Base-by-base conservation (phyloP, 2,329 filamentous ascomycete genomes). In the Fusarium liriodendri region DNA sequence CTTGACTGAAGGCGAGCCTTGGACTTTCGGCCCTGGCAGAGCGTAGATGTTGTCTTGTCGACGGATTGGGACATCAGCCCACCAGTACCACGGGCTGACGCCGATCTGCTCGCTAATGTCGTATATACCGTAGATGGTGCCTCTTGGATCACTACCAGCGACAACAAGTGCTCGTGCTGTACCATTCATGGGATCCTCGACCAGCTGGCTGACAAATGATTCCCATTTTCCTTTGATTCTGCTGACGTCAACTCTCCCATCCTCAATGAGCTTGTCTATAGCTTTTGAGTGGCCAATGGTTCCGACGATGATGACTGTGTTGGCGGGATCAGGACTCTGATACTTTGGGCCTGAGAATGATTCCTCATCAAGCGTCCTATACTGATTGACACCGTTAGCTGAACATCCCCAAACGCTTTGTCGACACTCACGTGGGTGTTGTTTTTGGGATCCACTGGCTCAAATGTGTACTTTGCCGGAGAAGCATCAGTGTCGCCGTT, bases 161-260 rank as follows among this genome's bases (percentile, higher is more conserved):
- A 91, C 89, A 22, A 90, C 85, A 18, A 91, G 79, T 1, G 88
- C 88, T 55, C 84, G 79, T 1, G 82, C 77, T 9, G 78, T 76
- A 14, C 79, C 79, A 1, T 85, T 81, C 22, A 87, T 77, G 2
- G 88, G 88, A 29, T 86, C 80, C 6, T 85, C 75, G 1, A 90
- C 83, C 1, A 94, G 77, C 47, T 87, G 83, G 45, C 88, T 91
- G 25, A 87, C 84, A 77, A 92, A 94, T 0, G 91, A 87, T 78
- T 95, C 93, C 93, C 92, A 95, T 72, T 91, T 85, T 2, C 90
- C 91, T 62, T 88, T 78, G 32, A 92, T 87, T 0, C 83, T 82
- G 4, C 85, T 86, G 1, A 89, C 86, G 67, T 94, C 87, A 20
- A 94, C 81, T 72, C 90, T 88, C 2, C 87, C 86, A 2, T 84